Evolutionary conservation across 768 basidiomycete genomes (phyloP).

Genomic region (Stropharia rugosoannulata): DNA sequence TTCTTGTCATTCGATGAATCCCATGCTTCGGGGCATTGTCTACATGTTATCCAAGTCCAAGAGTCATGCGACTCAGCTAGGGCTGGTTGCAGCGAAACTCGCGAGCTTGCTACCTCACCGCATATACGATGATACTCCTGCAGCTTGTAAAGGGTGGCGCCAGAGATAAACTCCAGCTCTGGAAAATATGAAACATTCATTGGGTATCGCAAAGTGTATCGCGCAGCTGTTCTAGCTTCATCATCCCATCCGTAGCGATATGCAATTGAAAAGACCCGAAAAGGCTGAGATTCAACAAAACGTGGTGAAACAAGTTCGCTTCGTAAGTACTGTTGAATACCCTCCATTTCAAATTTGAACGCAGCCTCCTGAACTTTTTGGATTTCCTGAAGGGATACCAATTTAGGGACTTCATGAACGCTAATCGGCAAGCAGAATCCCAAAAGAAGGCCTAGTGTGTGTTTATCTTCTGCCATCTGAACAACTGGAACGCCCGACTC

Average conservation of each 20-base stretch:
- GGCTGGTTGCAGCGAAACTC: conserved; percentile 25
- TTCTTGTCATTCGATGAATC: conserved; percentile 8
- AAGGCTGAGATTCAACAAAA: conserved; percentile 34
- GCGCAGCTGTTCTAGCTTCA: conserved; percentile 32
- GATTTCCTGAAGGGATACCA: conserved; percentile 39
- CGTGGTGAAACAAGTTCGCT: conserved; percentile 28
- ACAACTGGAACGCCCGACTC: conserved; percentile 40
- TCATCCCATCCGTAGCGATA: conserved; percentile 35
- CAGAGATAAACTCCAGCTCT: conserved; percentile 41
- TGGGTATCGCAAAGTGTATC: conserved; percentile 31
- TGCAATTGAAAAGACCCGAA: conserved; percentile 45
- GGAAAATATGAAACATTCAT: conserved; percentile 24
- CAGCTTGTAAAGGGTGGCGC: conserved; percentile 37
- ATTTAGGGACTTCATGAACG: conserved; percentile 25
- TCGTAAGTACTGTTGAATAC: conserved; percentile 32
- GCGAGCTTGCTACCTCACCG: conserved; percentile 31
- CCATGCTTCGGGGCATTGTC: conserved; percentile 23
- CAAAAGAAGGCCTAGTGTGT: conserved; percentile 40
- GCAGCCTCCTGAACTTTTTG: conserved; percentile 43
- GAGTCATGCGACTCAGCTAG: conserved; percentile 25
- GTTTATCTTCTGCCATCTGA: conserved; percentile 45
- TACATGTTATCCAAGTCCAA: conserved; percentile 33
- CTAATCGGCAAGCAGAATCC: conserved; percentile 49
- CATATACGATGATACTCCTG: conserved; percentile 41
- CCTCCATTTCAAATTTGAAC: conserved; percentile 51